These are phyloP conservation scores for Aquilaria sinensis DNA, from an alignment of 345 rosid species.

Conservation along the genomic window DNA sequence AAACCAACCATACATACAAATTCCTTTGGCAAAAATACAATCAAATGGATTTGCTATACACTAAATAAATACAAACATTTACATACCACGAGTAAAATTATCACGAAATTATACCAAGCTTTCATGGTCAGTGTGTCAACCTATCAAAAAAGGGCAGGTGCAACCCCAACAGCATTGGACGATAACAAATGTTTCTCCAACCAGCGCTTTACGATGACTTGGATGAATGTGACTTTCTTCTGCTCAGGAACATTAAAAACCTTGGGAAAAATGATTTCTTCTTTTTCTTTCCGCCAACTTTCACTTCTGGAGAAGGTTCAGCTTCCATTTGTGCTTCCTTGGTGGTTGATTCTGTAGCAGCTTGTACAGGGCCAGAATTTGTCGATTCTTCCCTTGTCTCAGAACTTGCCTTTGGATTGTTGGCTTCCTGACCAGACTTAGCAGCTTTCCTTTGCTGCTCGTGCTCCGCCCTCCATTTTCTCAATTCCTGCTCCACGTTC, in stretches of 20 bases:
- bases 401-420: slow-evolving; percentile 20
- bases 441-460: slow-evolving; percentile 48
- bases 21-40: slow-evolving; percentile 6
- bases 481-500: slow-evolving; percentile 68
- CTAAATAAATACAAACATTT: slow-evolving; percentile 23
- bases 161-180: background rate
- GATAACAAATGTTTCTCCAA: background rate
- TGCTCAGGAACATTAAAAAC: slow-evolving; percentile 53
- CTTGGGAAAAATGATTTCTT: slow-evolving; percentile 70
- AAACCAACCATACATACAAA: slow-evolving; percentile 4
- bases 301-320: slow-evolving; percentile 28
- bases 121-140: background rate
- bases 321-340: slow-evolving; percentile 20
- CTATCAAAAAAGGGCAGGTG: background rate
- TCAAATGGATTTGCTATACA: slow-evolving; percentile 17
- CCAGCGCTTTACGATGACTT: slow-evolving; percentile 22
- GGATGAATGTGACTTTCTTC: slow-evolving; percentile 44
- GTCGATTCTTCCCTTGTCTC: slow-evolving; percentile 30
- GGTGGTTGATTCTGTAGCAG: slow-evolving; percentile 2
- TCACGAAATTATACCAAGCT: slow-evolving; percentile 2
- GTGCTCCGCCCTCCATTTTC: slow-evolving; percentile 79
- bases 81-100: slow-evolving; percentile 16
- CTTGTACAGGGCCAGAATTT: slow-evolving; percentile 7
- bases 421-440: slow-evolving; percentile 29
- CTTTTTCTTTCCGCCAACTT: slow-evolving; percentile 54